Evolutionary conservation across 164 flowering plant species (phyloP), one percentile per base, ranked within the genome.

Genomic region (Berberis thunbergii): DNA sequence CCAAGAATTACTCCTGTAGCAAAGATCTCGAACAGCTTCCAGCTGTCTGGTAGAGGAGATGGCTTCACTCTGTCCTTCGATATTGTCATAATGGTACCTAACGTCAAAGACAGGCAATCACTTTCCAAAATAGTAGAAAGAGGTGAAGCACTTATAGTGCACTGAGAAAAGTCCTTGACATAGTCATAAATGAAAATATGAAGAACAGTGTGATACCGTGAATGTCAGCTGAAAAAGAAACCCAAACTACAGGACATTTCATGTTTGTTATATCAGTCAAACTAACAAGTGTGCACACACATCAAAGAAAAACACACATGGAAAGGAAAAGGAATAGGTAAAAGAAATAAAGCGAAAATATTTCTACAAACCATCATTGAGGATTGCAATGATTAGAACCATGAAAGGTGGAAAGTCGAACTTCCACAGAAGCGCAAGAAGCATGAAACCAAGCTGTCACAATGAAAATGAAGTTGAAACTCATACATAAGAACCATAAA

Each of bases 71-170:
- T 81, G 63, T 92, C 96, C 76, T 88, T 86, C 2, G 98, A 89
- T 70, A 91, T 91, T 42, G 98, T 89, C 98, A 92, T 89, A 53
- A 89, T 89, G 58, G 98, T 89, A 70, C 96, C 96, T 92, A 83
- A n/a, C 60, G 73, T 58, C 54, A 75, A 5, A 67, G 54, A 67
- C 0, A 41, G 49, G 41, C 7, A 9, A 43, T 44, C 40, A 64
- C 41, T 67, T 26, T 26, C 26, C 26, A 26, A 26, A 26, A 26
- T 26, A 26, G 26, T 26, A 26, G 26, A 26, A 26, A 26, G 7
- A 43, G 7, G 49, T 41, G 13, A 69, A 58, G 41, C 52, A 54
- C 44, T 26, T 26, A 26, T 26, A 26, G 26, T 26, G 26, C 26
- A 26, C 26, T 26, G 26, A 26, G 26, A 26, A 26, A 26, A 26